Conservation (phyloP, 495 filamentous ascomycete species). For the Annulohypoxylon maeteangense region DNA sequence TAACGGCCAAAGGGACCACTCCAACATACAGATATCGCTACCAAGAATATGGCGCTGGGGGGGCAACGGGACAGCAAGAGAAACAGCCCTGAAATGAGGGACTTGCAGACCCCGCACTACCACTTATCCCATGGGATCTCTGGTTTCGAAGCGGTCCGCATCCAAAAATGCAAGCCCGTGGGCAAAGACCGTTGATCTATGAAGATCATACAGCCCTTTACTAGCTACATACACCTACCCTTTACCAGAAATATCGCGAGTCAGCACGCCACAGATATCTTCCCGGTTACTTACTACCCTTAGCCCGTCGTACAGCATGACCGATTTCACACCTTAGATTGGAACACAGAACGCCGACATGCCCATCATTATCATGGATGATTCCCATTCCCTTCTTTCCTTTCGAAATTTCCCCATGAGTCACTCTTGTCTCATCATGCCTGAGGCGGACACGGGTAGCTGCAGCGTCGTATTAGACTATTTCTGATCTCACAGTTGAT, state of each 20-base stretch:
- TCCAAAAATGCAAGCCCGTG: slow-evolving; percentile 10
- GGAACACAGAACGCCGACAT: slow-evolving; percentile 14
- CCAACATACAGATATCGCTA: slow-evolving; percentile 29
- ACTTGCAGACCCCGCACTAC: slow-evolving; percentile 36
- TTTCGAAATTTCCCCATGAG: slow-evolving; percentile 1
- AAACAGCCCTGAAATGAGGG: slow-evolving; percentile 14
- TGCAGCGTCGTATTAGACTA: slow-evolving; percentile 25
- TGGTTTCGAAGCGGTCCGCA: slow-evolving; percentile 5
- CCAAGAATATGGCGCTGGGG: slow-evolving; percentile 35
- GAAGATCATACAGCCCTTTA: slow-evolving; percentile 18
- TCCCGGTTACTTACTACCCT: slow-evolving; percentile 10
- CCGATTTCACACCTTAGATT: slow-evolving; percentile 8
- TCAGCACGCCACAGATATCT: slow-evolving; percentile 24
- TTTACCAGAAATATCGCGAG: slow-evolving; percentile 24
- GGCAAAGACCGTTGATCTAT: slow-evolving; percentile 18
- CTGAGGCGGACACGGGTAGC: slow-evolving; percentile 29
- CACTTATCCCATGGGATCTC: not conserved
- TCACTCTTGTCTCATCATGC: slow-evolving; percentile 18
- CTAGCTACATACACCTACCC: not conserved
- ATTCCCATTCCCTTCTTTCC: slow-evolving; percentile 3
- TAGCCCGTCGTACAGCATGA: slow-evolving; percentile 35
- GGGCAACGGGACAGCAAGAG: slow-evolving; percentile 2
- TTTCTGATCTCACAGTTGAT: slow-evolving; percentile 35
- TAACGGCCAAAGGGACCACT: slow-evolving; percentile 5
- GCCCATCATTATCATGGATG: slow-evolving; percentile 14